These are phyloP conservation scores for Lecanosticta acicola DNA, from an alignment of 2,329 filamentous ascomycete species.

Conservation along the genomic window DNA sequence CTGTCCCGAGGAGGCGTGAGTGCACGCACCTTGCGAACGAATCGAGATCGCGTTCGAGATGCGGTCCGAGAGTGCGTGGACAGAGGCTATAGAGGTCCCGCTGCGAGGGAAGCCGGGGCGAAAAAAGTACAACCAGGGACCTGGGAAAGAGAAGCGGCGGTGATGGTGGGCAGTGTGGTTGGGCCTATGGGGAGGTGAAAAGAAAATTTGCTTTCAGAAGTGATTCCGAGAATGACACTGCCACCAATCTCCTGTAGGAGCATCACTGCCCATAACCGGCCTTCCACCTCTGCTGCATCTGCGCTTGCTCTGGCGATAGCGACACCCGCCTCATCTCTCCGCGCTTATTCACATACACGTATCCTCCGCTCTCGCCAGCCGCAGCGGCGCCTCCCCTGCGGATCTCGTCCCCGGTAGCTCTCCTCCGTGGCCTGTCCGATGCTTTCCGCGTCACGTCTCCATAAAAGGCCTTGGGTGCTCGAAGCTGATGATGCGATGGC, in stretches of 20 bases:
- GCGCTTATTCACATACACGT: background rate
- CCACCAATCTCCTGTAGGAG: too few species aligned
- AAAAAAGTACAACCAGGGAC: conserved; percentile 42
- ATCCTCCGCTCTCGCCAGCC: background rate
- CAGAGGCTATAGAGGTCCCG: conserved; percentile 48
- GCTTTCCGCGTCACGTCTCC: too few species aligned
- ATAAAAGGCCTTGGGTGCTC: too few species aligned
- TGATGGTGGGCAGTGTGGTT: conserved; percentile 85
- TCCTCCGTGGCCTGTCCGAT: too few species aligned
- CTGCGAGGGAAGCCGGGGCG: conserved; percentile 24
- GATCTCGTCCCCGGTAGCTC: too few species aligned
- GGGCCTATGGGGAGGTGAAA: conserved; percentile 39
- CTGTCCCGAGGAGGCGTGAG: conserved; percentile 75
- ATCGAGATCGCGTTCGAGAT: conserved; percentile 67
- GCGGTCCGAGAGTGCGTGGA: conserved; percentile 79
- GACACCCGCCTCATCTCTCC: background rate
- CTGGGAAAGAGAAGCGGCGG: conserved; percentile 89
- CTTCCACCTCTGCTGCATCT: background rate
- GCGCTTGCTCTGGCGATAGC: background rate
- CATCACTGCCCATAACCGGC: background rate
- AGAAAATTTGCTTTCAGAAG: background rate
- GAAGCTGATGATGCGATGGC: background rate
- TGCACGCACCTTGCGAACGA: conserved; percentile 71
- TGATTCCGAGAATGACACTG: background rate
- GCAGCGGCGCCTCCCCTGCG: background rate